phyloP scores from a whole-genome alignment of 805 yeast genomes.

The Kodamaea kaohsiungensis region DNA sequence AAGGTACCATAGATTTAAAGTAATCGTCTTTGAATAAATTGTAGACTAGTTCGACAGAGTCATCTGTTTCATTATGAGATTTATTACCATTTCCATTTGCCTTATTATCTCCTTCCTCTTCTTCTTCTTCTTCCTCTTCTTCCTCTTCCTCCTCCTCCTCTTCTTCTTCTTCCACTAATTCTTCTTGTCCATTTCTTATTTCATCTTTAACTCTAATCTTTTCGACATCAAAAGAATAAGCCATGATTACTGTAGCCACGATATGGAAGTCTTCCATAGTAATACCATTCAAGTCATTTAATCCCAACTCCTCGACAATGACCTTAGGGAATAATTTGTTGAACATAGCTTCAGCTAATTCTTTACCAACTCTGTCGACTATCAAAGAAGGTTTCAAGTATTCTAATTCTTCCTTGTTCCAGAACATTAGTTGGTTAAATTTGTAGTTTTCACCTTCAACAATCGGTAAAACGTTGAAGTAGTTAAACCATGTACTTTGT shows the following conservation, averaged over 20 bases:
- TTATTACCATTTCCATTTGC: background rate
- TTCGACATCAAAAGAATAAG: constrained; percentile 86
- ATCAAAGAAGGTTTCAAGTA: constrained; percentile 70
- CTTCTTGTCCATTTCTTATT: constrained; percentile 29
- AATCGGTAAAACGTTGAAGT: constrained; percentile 71
- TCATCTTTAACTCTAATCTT: constrained; percentile 21
- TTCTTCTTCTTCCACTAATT: constrained; percentile 21
- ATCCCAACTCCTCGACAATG: constrained; percentile 35
- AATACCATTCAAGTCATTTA: constrained; percentile 25
- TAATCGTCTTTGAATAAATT: constrained; percentile 31
- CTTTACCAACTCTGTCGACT: constrained; percentile 67
- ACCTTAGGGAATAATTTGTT: constrained; percentile 41
- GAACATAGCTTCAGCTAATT: constrained; percentile 63
- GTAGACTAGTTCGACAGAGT: constrained; percentile 4
- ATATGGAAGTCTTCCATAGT: constrained; percentile 62
- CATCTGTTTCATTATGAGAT: background rate
- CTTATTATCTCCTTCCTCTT: background rate
- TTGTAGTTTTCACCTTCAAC: constrained; percentile 25
- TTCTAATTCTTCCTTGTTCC: constrained; percentile 64
- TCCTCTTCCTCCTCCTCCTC: constrained; percentile 20
- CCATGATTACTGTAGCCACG: constrained; percentile 79
- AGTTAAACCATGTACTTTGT: constrained; percentile 64
- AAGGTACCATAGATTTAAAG: constrained; percentile 85
- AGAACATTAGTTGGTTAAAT: constrained; percentile 74
- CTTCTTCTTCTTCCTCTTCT: background rate